phyloP scores from a whole-genome alignment of 2,329 filamentous ascomycete species.

The Cryphonectria nitschkei region DNA sequence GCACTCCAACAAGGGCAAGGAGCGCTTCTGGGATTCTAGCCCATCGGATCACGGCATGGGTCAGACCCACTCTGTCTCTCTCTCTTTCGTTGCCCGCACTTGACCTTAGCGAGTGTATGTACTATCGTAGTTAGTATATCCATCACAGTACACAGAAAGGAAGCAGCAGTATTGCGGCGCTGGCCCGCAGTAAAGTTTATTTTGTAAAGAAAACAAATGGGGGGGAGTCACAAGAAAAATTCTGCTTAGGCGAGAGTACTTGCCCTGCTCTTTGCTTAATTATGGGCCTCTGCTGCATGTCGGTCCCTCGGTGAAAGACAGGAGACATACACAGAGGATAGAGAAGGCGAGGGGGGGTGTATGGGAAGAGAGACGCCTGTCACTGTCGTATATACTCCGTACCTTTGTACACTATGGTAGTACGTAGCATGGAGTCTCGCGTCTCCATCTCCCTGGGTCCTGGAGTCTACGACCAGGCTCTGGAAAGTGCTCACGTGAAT shows the following conservation, averaged over 20 bases:
- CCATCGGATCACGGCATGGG: conserved; percentile 6
- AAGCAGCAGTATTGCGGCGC: not conserved
- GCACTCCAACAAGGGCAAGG: conserved; percentile 17
- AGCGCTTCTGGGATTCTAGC: conserved; percentile 1
- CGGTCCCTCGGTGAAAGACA: not conserved
- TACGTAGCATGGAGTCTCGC: not conserved
- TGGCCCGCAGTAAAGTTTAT: conserved; percentile 2
- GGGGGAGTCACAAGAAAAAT: not conserved
- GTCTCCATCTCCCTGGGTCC: not conserved
- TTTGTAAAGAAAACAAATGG: not conserved
- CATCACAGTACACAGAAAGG: not conserved
- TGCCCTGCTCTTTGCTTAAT: not conserved
- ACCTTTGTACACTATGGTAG: not conserved
- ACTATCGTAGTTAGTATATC: not conserved
- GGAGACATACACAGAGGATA: not conserved
- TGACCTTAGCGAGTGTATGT: not conserved
- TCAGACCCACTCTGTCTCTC: conserved; percentile 4
- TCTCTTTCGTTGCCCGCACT: not conserved
- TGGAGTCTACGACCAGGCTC: not conserved
- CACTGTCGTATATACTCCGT: not conserved
- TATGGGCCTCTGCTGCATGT: not conserved
- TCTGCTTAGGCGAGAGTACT: not conserved
- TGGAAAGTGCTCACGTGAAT: conserved; percentile 12
- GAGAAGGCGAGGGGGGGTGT: not conserved
- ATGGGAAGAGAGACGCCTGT: not conserved